These are phyloP conservation scores for Boletus edulis DNA, from an alignment of 768 basidiomycete genomes.

Conservation along the genomic window DNA sequence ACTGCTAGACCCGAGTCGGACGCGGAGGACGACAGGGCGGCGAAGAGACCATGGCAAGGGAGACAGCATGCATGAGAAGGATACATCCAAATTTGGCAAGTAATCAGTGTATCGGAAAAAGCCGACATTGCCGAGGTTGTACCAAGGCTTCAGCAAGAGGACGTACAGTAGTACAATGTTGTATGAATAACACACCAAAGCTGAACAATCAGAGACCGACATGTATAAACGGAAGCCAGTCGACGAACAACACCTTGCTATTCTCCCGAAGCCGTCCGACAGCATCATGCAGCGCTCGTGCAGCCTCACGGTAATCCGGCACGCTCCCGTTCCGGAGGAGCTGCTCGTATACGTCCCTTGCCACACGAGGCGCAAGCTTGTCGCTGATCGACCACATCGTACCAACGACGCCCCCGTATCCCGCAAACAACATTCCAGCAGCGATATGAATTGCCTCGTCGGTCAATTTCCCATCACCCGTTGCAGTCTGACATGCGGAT, in stretches of 20 bases:
- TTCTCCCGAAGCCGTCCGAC: conserved; percentile 1
- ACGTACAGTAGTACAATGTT: too few relatives aligned
- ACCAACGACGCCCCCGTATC: conserved; percentile 17
- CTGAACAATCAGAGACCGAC: conserved; percentile 1
- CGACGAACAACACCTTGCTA: neutral
- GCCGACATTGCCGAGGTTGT: neutral
- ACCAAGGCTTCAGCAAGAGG: too few relatives aligned
- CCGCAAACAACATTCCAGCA: conserved; percentile 32
- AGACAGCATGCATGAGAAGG: conserved; percentile 18
- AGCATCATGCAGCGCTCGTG: neutral
- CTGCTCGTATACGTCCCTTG: conserved; percentile 6
- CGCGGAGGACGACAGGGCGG: neutral
- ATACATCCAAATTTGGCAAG: neutral
- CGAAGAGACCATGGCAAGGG: conserved; percentile 2
- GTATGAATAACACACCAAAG: neutral
- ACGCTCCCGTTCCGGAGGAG: conserved; percentile 1
- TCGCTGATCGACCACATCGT: conserved; percentile 5
- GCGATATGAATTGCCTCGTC: neutral
- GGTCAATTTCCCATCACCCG: neutral
- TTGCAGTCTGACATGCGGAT: conserved; percentile 3
- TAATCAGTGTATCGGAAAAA: neutral
- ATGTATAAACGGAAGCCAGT: conserved; percentile 15
- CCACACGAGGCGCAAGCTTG: conserved; percentile 32
- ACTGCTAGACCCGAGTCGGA: conserved; percentile 7
- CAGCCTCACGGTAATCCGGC: neutral